Percentiles rank a stretch among this genome's conserved stretches.
Conservation (phyloP, 2,329 filamentous ascomycete genomes). For the Colletotrichum higginsianum region DNA sequence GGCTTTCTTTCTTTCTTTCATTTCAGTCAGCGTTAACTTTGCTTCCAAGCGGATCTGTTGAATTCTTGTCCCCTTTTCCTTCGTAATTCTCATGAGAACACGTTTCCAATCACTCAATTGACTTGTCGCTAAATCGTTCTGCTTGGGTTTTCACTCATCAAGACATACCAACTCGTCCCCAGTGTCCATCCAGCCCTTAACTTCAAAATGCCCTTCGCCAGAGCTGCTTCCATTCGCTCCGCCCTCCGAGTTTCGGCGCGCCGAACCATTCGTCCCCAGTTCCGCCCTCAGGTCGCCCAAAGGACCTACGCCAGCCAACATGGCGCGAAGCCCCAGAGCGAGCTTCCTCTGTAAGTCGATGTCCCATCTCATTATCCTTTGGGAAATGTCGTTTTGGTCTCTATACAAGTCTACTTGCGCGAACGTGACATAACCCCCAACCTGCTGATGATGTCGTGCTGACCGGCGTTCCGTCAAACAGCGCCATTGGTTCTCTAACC, state of each 20-base stretch:
- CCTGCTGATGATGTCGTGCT: background rate
- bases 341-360: conserved; percentile 34
- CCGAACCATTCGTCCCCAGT: conserved; percentile 38
- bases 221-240: conserved; percentile 34
- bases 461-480: background rate
- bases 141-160: background rate
- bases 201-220: conserved; percentile 35
- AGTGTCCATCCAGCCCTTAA: background rate
- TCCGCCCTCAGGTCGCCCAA: conserved; percentile 32
- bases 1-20: conserved; percentile 7
- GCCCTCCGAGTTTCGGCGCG: conserved; percentile 39
- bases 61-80: background rate
- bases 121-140: background rate
- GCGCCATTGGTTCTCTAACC: conserved; percentile 28
- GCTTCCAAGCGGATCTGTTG: conserved; percentile 11
- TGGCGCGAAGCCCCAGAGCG: conserved; percentile 39
- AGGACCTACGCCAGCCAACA: conserved; percentile 42
- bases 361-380: background rate
- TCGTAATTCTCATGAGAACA: background rate
- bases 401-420: background rate
- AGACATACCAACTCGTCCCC: background rate
- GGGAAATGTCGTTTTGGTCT: background rate
- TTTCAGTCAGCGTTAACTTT: conserved; percentile 10
- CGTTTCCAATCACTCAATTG: conserved; percentile 25
- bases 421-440: background rate